Percentiles rank a stretch among this genome's conserved stretches.
These are phyloP conservation scores for Sungouiella thailandica DNA, from an alignment of 805 yeast species.

Conservation along the genomic window DNA sequence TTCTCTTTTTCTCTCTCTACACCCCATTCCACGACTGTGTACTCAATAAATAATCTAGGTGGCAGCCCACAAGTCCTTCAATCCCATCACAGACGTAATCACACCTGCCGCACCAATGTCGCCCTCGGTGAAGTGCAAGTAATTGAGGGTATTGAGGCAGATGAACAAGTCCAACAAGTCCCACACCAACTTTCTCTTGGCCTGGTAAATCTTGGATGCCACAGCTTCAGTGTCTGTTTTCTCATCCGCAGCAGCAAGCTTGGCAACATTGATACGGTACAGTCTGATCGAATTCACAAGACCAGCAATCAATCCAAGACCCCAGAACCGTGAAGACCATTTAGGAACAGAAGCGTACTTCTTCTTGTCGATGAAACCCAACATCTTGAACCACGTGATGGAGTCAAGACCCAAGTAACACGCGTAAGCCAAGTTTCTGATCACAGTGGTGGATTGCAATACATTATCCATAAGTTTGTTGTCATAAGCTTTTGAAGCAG, in stretches of 20 bases:
- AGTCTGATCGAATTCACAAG: conserved; percentile 55
- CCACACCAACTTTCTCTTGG: conserved; percentile 66
- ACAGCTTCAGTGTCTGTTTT: conserved; percentile 32
- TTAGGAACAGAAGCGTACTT: conserved; percentile 48
- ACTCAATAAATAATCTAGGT: conserved; percentile 16
- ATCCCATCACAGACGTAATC: conserved; percentile 72
- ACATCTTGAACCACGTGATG: conserved; percentile 53
- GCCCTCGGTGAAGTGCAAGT: conserved; percentile 66
- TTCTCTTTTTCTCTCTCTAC: too few relatives aligned
- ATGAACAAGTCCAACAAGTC: conserved; percentile 71
- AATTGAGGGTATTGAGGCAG: conserved; percentile 63
- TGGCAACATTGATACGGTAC: conserved; percentile 41
- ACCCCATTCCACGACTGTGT: too few relatives aligned
- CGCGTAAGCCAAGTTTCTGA: conserved; percentile 58
- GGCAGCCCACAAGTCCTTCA: conserved; percentile 64
- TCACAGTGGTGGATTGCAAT: conserved; percentile 46
- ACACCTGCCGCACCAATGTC: conserved; percentile 81
- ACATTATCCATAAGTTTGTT: conserved; percentile 65
- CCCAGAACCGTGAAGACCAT: conserved; percentile 72
- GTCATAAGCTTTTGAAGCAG: conserved; percentile 62
- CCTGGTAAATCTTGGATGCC: conserved; percentile 40
- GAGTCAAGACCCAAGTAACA: conserved; percentile 63
- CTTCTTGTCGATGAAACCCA: conserved; percentile 49
- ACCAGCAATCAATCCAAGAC: conserved; percentile 61
- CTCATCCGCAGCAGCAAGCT: conserved; percentile 21